Evolutionary conservation across 148 eudicot species (phyloP).

Genomic region (Vaccinium vitisidaea): DNA sequence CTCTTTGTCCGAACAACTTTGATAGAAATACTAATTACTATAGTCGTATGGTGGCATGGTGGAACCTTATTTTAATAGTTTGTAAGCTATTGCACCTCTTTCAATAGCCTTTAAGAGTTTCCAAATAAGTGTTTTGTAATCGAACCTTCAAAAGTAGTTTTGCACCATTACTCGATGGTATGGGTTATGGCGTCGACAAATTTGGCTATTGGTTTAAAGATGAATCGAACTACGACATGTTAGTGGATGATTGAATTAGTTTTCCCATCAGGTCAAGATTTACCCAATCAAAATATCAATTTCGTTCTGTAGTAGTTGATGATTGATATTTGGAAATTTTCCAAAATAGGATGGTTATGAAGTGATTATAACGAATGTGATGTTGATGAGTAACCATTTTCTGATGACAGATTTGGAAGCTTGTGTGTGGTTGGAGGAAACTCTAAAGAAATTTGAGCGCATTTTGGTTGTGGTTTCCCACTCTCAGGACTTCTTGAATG

Average conservation of each 20-base stretch:
- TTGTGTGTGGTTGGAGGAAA: slow-evolving; percentile 97
- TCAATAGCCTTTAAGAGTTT: neutral
- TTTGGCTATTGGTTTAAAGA: neutral
- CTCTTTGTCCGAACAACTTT: neutral
- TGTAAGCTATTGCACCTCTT: neutral
- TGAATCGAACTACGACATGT: neutral
- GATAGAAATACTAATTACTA: neutral
- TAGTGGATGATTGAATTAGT: neutral
- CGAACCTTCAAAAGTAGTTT: neutral
- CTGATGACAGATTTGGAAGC: slow-evolving; percentile 82
- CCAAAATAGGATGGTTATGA: neutral
- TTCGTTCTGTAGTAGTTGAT: neutral
- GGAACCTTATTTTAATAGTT: neutral
- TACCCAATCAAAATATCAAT: neutral
- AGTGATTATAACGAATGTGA: neutral
- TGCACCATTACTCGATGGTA: neutral
- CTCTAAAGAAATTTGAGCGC: slow-evolving; percentile 75
- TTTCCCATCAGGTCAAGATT: neutral
- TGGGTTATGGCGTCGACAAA: neutral
- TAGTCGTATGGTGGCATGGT: neutral
- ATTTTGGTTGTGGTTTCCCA: slow-evolving; percentile 95
- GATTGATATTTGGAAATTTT: neutral
- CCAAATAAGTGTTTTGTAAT: neutral
- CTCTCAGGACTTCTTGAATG: slow-evolving; percentile 95
- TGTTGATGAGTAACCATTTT: neutral